A percentile compares a stretch with the other conserved stretches of the same genome.
phyloP scores from a whole-genome alignment of 345 rosid genomes.

The Corchorus olitorius region DNA sequence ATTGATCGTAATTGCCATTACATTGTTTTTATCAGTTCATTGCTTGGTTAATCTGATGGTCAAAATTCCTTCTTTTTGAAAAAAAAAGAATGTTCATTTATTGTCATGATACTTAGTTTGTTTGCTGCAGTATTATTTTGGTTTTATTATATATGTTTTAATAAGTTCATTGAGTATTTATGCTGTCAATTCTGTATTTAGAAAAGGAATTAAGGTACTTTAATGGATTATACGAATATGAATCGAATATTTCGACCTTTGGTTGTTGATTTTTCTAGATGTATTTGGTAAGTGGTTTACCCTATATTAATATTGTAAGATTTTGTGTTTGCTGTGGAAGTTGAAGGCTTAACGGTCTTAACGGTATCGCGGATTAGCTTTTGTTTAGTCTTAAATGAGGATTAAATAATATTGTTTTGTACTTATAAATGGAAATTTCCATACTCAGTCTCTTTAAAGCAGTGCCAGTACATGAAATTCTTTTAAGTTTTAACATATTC shows the following conservation, averaged over 20 bases:
- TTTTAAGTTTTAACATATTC: not conserved
- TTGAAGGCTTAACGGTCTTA: not conserved
- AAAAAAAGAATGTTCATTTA: not conserved
- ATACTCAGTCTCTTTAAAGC: not conserved
- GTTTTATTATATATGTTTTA: not conserved
- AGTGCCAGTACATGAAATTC: not conserved
- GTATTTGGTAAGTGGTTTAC: not conserved
- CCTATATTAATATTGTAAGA: not conserved
- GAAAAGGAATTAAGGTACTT: not conserved
- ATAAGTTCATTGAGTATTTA: not conserved
- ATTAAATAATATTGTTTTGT: not conserved
- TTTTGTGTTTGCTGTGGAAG: not conserved
- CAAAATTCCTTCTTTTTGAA: not conserved
- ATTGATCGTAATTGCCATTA: not conserved
- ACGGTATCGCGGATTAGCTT: not conserved
- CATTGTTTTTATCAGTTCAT: not conserved
- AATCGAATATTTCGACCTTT: conserved; percentile 5
- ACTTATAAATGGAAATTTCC: not conserved
- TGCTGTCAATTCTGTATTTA: not conserved
- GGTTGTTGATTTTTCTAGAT: not conserved
- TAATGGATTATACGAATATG: not conserved
- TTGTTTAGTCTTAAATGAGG: not conserved
- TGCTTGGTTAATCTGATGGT: not conserved
- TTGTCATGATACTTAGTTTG: not conserved
- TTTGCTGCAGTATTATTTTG: not conserved